Evolutionary conservation across 2,329 filamentous ascomycete genomes (phyloP).

Genomic region (Juglanconis oblonga): DNA sequence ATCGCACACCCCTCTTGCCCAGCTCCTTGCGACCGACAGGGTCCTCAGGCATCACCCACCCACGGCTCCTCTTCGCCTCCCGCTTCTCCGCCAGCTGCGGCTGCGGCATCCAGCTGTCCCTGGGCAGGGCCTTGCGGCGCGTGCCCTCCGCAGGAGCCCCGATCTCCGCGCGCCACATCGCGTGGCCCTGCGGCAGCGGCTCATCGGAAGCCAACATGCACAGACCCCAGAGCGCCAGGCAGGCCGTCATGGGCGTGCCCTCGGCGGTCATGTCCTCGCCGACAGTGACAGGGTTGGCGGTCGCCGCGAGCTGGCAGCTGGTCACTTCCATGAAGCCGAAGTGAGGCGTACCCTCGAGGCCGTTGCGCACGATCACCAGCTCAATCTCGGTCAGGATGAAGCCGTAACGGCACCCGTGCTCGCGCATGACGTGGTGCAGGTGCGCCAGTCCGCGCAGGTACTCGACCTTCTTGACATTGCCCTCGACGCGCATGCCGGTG

Average conservation of each 20-base stretch:
- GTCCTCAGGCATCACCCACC: conserved; percentile 76
- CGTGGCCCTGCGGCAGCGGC: conserved; percentile 42
- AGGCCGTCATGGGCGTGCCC: conserved; percentile 58
- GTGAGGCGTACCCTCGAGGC: conserved; percentile 67
- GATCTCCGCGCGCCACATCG: conserved; percentile 67
- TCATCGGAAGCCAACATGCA: conserved; percentile 46
- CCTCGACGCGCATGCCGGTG: conserved; percentile 85
- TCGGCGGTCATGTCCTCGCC: conserved; percentile 25
- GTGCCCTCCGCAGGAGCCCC: conserved; percentile 73
- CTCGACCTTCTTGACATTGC: conserved; percentile 79
- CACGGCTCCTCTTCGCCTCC: conserved; percentile 68
- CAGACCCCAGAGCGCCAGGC: conserved; percentile 73
- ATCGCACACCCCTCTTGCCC: conserved; percentile 62
- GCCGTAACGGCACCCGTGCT: conserved; percentile 88
- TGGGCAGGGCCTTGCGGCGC: conserved; percentile 64
- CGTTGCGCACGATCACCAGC: conserved; percentile 83
- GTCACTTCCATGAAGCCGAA: conserved; percentile 86
- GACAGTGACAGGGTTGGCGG: conserved; percentile 14
- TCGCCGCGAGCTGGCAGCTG: conserved; percentile 54
- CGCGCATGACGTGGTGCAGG: conserved; percentile 87
- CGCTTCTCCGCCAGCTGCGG: conserved; percentile 72
- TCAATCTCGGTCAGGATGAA: conserved; percentile 98
- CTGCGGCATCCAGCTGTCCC: conserved; percentile 74
- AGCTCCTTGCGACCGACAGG: conserved; percentile 69
- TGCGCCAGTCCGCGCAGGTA: conserved; percentile 86